Conservation (phyloP, 495 filamentous ascomycete species). For the Tricharina praecox region DNA sequence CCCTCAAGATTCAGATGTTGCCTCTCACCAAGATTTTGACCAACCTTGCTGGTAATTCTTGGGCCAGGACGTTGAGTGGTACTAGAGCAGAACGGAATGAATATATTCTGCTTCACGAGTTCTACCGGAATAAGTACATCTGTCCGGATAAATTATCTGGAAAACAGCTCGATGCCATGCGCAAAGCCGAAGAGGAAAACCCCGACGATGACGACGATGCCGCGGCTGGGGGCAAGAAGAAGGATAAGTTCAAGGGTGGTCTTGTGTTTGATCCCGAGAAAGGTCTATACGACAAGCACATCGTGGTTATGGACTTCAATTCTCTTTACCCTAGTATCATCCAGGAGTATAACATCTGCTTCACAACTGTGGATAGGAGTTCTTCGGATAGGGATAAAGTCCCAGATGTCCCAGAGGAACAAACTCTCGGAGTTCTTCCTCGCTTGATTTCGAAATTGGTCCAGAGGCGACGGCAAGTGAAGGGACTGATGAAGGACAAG, state of each 20-base stretch:
- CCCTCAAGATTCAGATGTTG: conserved; percentile 74
- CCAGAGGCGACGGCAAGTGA: conserved; percentile 71
- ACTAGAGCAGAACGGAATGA: conserved; percentile 95
- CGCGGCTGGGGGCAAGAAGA: conserved; percentile 68
- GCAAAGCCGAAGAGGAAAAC: conserved; percentile 40
- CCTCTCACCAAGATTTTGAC: conserved; percentile 88
- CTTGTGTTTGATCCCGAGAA: conserved; percentile 96
- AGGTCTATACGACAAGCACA: conserved; percentile 88
- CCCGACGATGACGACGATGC: conserved; percentile 45
- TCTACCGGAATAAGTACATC: conserved; percentile 88
- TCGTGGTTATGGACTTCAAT: conserved; percentile 99
- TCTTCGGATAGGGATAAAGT: conserved; percentile 63
- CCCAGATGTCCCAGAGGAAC: conserved; percentile 53
- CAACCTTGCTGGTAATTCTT: conserved; percentile 93
- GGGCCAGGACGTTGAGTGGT: conserved; percentile 87
- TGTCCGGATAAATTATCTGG: conserved; percentile 79
- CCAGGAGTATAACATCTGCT: conserved; percentile 98
- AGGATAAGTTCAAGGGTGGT: conserved; percentile 97
- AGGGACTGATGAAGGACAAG: conserved; percentile 90
- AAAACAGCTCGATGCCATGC: conserved; percentile 35
- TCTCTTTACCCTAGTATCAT: conserved; percentile 97
- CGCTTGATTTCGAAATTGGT: conserved; percentile 82
- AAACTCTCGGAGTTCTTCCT: conserved; percentile 67
- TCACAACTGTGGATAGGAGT: conserved; percentile 77
- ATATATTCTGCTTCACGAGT: conserved; percentile 96